Evolutionary conservation across 805 yeast species (phyloP).

Genomic region (Suhomyces kilbournensis): DNA sequence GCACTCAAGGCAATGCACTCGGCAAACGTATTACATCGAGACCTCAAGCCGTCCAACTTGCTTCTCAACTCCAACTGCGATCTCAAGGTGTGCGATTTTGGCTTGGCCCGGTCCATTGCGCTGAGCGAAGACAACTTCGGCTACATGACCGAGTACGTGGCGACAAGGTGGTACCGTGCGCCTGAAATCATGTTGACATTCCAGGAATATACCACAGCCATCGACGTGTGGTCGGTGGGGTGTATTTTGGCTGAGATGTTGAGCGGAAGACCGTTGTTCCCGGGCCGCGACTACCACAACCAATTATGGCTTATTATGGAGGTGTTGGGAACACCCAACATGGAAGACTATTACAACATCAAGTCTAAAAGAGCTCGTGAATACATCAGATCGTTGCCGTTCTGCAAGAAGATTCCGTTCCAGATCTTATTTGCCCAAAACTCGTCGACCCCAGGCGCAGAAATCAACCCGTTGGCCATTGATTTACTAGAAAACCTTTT

Average conservation of each 20-base stretch:
- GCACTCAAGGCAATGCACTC: constrained; percentile 89
- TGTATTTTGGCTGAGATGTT: constrained; percentile 92
- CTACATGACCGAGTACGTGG: constrained; percentile 95
- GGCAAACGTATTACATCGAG: constrained; percentile 93
- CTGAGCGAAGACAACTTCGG: constrained; percentile 65
- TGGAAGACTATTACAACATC: constrained; percentile 71
- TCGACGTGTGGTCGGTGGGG: constrained; percentile 96
- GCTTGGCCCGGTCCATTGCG: constrained; percentile 72
- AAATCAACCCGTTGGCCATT: constrained; percentile 40
- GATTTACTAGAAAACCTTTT: constrained; percentile 67
- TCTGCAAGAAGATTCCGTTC: constrained; percentile 59
- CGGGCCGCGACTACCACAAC: constrained; percentile 91
- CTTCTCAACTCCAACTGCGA: constrained; percentile 90
- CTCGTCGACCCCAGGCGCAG: background rate
- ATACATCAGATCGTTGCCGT: constrained; percentile 78
- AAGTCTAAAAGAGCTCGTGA: constrained; percentile 84
- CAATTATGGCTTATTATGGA: constrained; percentile 84
- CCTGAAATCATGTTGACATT: constrained; percentile 97
- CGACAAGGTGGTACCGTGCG: constrained; percentile 96
- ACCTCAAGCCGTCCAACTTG: constrained; percentile 85
- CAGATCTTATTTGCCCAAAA: constrained; percentile 33
- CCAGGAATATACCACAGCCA: constrained; percentile 89
- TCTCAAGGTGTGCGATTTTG: constrained; percentile 91
- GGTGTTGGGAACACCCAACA: constrained; percentile 82
- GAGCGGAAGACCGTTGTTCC: constrained; percentile 82